Percentiles rank a stretch among this genome's conserved stretches.
Evolutionary conservation across 1,139 yeast genomes (phyloP).

Genomic region (Wickerhamomyces sp.): DNA sequence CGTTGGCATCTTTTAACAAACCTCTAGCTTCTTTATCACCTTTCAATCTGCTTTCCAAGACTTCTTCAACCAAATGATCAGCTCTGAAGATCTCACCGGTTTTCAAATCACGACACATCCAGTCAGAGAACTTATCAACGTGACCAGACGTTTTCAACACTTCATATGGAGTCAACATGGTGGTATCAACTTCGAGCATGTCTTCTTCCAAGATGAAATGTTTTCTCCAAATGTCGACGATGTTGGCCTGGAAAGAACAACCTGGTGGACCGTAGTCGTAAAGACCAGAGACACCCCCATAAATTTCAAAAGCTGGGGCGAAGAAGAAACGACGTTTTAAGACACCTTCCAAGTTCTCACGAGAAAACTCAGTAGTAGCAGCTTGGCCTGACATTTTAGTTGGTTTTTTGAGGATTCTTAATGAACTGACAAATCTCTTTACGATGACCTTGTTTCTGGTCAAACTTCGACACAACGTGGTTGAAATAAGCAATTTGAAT

Average conservation of each 20-base stretch:
- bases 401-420: slow-evolving; percentile 4
- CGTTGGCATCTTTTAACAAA: slow-evolving; percentile 51
- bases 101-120: slow-evolving; percentile 96
- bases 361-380: slow-evolving; percentile 57
- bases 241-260: slow-evolving; percentile 94
- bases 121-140: slow-evolving; percentile 97
- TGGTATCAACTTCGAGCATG: slow-evolving; percentile 97
- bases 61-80: slow-evolving; percentile 97
- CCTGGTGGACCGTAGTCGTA: slow-evolving; percentile 99
- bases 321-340: slow-evolving; percentile 93
- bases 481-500: neutral
- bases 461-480: neutral
- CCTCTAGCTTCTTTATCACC: slow-evolving; percentile 98
- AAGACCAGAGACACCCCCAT: slow-evolving; percentile 97
- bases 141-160: slow-evolving; percentile 98
- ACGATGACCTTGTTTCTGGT: neutral
- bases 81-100: slow-evolving; percentile 99
- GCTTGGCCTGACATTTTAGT: slow-evolving; percentile 31
- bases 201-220: slow-evolving; percentile 97
- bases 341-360: slow-evolving; percentile 86
- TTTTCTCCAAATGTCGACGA: slow-evolving; percentile 94
- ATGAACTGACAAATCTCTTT: neutral
- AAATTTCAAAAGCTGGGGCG: slow-evolving; percentile 95
- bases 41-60: slow-evolving; percentile 88
- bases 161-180: slow-evolving; percentile 96